phyloP scores from a whole-genome alignment of 352 stramenopile genomes.

The Phytopythium cucurbitacearum region DNA sequence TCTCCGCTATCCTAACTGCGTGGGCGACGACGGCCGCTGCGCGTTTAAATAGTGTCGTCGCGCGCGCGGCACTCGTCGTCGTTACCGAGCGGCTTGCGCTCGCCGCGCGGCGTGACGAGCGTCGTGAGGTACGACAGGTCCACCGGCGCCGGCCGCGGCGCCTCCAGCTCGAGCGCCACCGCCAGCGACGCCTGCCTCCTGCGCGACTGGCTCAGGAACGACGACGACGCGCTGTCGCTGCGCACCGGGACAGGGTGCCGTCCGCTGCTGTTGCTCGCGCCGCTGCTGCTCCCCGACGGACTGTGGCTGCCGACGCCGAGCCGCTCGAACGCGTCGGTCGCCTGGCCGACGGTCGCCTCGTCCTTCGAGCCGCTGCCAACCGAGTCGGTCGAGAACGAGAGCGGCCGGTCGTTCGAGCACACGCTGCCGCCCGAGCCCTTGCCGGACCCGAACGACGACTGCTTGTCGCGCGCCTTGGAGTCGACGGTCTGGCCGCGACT shows the following conservation, averaged over 20 bases:
- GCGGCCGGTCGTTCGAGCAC: constrained; percentile 14
- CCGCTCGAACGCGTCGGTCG: constrained; percentile 6
- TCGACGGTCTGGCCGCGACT: not conserved
- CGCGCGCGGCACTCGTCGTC: not conserved
- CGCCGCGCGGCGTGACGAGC: constrained; percentile 29
- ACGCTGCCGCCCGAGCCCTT: constrained; percentile 11
- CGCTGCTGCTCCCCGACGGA: constrained; percentile 12
- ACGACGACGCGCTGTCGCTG: constrained; percentile 6
- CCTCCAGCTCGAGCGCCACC: constrained; percentile 16
- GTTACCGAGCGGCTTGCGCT: not conserved
- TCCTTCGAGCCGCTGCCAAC: constrained; percentile 20
- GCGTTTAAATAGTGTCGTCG: constrained; percentile 26
- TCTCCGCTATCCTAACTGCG: no score
- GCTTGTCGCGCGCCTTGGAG: constrained; percentile 1
- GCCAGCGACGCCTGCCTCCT: constrained; percentile 10
- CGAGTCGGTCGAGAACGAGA: constrained; percentile 24
- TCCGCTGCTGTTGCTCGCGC: constrained; percentile 11
- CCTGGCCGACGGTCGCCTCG: constrained; percentile 1
- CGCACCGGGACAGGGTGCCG: not conserved
- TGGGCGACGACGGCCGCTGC: no score
- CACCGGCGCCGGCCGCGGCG: constrained; percentile 22
- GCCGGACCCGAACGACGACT: constrained; percentile 2
- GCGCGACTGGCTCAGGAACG: constrained; percentile 1
- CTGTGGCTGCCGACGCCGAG: constrained; percentile 6
- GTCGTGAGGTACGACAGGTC: constrained; percentile 47